Base-by-base conservation (phyloP, 2,329 filamentous ascomycete genomes). In the Apiospora arundinis region DNA sequence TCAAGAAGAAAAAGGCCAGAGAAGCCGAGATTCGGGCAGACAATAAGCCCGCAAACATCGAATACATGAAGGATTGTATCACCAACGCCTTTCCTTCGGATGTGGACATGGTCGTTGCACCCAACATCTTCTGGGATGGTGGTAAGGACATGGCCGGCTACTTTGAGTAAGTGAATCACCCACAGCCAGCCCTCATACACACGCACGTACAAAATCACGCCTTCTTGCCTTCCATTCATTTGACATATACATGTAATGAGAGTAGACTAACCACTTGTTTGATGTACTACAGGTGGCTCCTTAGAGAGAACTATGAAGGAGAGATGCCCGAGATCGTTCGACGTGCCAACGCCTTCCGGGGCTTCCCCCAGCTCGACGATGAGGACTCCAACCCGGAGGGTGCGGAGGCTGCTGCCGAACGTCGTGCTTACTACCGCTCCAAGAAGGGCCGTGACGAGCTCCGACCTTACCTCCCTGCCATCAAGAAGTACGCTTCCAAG, bases 251-350 rank as follows among this genome's bases (percentile, higher is more conserved):
- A 7, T 63, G 32, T 5, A 40, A 6, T 4, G 16, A 63, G 2
- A 40, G 6, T n/a, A 37, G 37, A n/a, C 56, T 63, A 14, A 63
- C 32, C 9, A n/a, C 18, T 1, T 12, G 4, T 16, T 32, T 9
- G 8, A 32, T 21, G 25, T 16, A 56, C 9, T 2, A 40, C 32
- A 68, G 66, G 9, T 68, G 66, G 66, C 32, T 68, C 9, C 44
- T n/a, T 12, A 44, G 32, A 0, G 46, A 28, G 16, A 32, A n/a
- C 23, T 68, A 48, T 16, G 42, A 68, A 0, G 42, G 42, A 2
- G 14, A 68, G 6, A 68, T 68, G 66, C 66, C 66, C 16, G 66
- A 68, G 25, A 68, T 68, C 14, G 66, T 68, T 14, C 44, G 66
- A 16, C 66, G 66, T 2, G 66, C 66, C 23, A 68, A 68, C 32